Conservation (phyloP, 2,329 filamentous ascomycete species). For the Fusarium sp. region DNA sequence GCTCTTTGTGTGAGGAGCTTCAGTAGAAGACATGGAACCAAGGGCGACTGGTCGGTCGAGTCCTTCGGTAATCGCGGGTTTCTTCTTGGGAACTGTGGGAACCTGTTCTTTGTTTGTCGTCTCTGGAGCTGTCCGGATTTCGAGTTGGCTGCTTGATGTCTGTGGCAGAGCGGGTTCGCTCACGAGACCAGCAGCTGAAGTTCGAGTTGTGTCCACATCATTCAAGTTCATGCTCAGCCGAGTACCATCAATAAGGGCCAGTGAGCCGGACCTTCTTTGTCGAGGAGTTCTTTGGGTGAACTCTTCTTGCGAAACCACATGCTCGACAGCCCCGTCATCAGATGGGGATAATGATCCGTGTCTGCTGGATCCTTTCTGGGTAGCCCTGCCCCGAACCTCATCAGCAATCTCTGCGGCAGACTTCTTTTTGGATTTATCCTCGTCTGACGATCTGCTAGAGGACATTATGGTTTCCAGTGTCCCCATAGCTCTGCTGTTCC, state of each 20-base stretch:
- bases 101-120: conserved; percentile 41
- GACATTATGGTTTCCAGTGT: conserved; percentile 76
- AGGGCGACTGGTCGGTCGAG: conserved; percentile 46
- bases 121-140: conserved; percentile 56
- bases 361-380: conserved; percentile 52
- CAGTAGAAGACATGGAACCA: conserved; percentile 46
- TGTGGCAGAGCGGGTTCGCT: conserved; percentile 68
- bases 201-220: conserved; percentile 49
- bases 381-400: conserved; percentile 63
- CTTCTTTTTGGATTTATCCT: conserved; percentile 70
- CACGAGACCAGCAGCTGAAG: conserved; percentile 58
- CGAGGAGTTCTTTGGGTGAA: conserved; percentile 35
- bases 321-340: conserved; percentile 46
- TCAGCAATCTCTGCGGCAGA: conserved; percentile 67
- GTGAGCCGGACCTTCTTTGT: conserved; percentile 48
- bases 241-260: conserved; percentile 55
- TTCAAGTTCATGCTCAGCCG: conserved; percentile 48
- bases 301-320: conserved; percentile 37
- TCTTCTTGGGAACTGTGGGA: conserved; percentile 29
- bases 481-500: conserved; percentile 67
- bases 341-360: conserved; percentile 50
- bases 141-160: conserved; percentile 64
- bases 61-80: conserved; percentile 32
- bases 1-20: conserved; percentile 41
- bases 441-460: conserved; percentile 72